phyloP scores from a whole-genome alignment of 2,329 filamentous ascomycete genomes.

The Colletotrichum tamarilloi region DNA sequence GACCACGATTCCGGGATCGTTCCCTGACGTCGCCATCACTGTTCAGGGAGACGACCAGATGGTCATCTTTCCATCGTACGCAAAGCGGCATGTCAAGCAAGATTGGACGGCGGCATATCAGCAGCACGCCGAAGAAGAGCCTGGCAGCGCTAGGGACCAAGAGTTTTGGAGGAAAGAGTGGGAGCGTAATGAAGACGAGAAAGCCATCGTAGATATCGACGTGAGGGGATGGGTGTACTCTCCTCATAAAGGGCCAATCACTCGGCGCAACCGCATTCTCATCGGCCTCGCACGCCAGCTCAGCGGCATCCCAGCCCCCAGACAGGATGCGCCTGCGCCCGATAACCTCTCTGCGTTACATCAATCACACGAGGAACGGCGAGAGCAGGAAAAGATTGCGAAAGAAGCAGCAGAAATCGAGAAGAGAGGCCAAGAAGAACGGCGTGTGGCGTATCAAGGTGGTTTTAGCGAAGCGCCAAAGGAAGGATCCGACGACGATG shows the following conservation, averaged over 20 bases:
- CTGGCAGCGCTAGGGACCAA: slow-evolving; percentile 65
- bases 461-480: slow-evolving; percentile 77
- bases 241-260: slow-evolving; percentile 86
- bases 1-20: slow-evolving; percentile 76
- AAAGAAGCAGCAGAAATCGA: slow-evolving; percentile 83
- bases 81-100: slow-evolving; percentile 73
- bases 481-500: slow-evolving; percentile 54
- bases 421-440: slow-evolving; percentile 76
- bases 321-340: slow-evolving; percentile 42
- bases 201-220: slow-evolving; percentile 91
- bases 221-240: slow-evolving; percentile 96
- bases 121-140: slow-evolving; percentile 47
- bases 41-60: slow-evolving; percentile 88
- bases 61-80: slow-evolving; percentile 95
- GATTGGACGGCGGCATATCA: slow-evolving; percentile 46
- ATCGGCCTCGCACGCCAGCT: slow-evolving; percentile 88
- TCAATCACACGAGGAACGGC: slow-evolving; percentile 59
- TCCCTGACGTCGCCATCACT: slow-evolving; percentile 86
- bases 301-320: slow-evolving; percentile 83
- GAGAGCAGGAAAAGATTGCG: slow-evolving; percentile 74
- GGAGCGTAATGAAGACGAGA: slow-evolving; percentile 83
- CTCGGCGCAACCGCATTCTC: slow-evolving; percentile 85
- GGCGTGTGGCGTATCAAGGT: slow-evolving; percentile 75
- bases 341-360: slow-evolving; percentile 42
- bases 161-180: slow-evolving; percentile 84